Percentiles rank a stretch among this genome's conserved stretches.
Conservation (phyloP, 2,329 filamentous ascomycete genomes). For the Domatiomyces globalis region DNA sequence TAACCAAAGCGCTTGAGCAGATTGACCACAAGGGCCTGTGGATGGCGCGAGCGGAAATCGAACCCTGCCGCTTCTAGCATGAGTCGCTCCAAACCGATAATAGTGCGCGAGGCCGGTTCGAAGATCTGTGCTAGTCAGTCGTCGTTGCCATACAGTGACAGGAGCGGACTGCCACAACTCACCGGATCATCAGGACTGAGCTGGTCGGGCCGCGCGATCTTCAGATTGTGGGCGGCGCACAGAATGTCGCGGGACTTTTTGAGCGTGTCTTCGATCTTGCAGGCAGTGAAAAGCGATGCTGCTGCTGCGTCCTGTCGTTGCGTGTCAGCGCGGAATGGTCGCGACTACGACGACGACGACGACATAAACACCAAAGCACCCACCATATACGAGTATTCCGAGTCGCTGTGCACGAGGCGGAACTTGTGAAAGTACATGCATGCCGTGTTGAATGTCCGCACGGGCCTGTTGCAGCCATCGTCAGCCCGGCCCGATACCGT, state of each 20-base stretch:
- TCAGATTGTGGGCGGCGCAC: constrained; percentile 78
- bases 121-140: constrained; percentile 46
- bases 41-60: constrained; percentile 80
- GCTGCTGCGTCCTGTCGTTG: constrained; percentile 59
- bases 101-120: constrained; percentile 60
- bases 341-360: neutral
- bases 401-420: constrained; percentile 68
- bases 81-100: constrained; percentile 79
- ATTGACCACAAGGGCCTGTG: constrained; percentile 74
- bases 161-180: constrained; percentile 19
- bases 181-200: constrained; percentile 71
- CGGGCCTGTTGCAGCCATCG: constrained; percentile 42
- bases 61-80: constrained; percentile 89
- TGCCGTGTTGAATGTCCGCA: constrained; percentile 83
- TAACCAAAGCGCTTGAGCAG: constrained; percentile 48
- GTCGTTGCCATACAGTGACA: neutral
- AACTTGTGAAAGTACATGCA: constrained; percentile 91
- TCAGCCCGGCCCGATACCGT: constrained; percentile 1
- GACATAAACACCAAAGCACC: constrained; percentile 11
- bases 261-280: constrained; percentile 94
- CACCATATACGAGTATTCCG: constrained; percentile 61
- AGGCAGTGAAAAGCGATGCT: constrained; percentile 78
- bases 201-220: constrained; percentile 49
- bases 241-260: constrained; percentile 93
- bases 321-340: neutral